Base-by-base conservation (phyloP, 495 filamentous ascomycete genomes). In the Rhypophila decipiens region DNA sequence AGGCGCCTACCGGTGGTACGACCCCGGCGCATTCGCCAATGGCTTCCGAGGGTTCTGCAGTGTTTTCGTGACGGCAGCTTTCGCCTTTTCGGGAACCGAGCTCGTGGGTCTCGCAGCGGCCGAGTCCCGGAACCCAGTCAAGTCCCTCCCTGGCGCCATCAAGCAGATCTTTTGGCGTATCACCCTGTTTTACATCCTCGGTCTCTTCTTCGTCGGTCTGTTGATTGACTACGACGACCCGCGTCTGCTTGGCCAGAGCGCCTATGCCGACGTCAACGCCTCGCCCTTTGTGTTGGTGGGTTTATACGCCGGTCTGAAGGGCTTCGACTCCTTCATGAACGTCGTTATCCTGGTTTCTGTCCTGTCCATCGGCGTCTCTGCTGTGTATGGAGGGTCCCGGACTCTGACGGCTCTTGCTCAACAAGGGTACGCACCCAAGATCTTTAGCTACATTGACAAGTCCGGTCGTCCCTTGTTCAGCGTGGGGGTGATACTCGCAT, bases 101-200 rank as follows among this genome's bases (percentile, higher is more conserved):
- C 61, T 89, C 42, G 78, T 82, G 46, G 85, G 85, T 64, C 73
- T 89, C 20, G 83, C 84, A 41, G 85, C 85, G 15, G 83, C 85
- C 20, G 84, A 89, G 63, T 67, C 84, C 7, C 55, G 61, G 1
- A 84, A 86, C 61, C 85, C 85, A 3, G 66, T 74, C 52, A 82
- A 80, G 61, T 61, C 79, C 1, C 65, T 87, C 3, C 84, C 84
- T 11, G 74, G 76, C 22, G 84, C 84, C 18, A 78, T 78, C 55
- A 86, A 85, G 66, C 83, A 86, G 59, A 79, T 86, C 31, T 87
- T 87, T 59, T 86, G 83, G 83, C 82, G 84, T 58, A 85, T 78
- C 52, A 75, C 74, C 29, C 58, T 78, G 10, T 88, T 93, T 64
- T 93, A 90, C 58, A 72, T 93, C 42, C 63, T 89, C 8, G 78